A percentile compares a stretch with the other conserved stretches of the same genome.
These are phyloP conservation scores for Psidium guajava DNA, from an alignment of 345 rosid genomes.

Conservation along the genomic window DNA sequence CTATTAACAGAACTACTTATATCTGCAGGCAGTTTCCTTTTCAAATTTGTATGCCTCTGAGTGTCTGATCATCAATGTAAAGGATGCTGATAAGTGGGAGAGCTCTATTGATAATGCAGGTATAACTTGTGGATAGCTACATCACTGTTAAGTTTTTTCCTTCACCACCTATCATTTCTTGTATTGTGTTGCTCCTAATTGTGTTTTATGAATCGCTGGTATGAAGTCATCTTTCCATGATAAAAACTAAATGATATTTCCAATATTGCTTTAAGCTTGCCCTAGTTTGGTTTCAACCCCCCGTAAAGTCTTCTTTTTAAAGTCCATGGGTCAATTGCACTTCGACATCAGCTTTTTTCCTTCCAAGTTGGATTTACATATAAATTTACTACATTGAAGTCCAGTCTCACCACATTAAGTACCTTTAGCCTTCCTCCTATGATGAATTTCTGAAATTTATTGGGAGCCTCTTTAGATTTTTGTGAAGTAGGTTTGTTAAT, in stretches of 20 bases:
- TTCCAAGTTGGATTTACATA: neutral
- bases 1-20: neutral
- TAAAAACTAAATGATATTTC: neutral
- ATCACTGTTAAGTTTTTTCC: neutral
- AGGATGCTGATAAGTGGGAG: constrained; percentile 93
- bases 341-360: neutral
- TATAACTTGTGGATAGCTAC: constrained; percentile 1
- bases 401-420: neutral
- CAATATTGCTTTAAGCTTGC: neutral
- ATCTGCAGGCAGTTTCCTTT: constrained; percentile 57
- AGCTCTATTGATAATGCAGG: constrained; percentile 76
- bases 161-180: neutral
- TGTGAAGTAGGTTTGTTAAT: neutral
- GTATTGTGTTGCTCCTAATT: neutral
- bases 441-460: neutral
- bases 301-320: neutral
- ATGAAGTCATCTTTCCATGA: neutral
- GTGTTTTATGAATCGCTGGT: neutral
- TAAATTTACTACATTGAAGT: neutral
- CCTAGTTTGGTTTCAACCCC: neutral
- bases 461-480: neutral
- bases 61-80: constrained; percentile 74
- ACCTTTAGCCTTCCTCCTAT: neutral
- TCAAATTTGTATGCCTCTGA: constrained; percentile 88
- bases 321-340: neutral